Evolutionary conservation across 305 asterid genomes (phyloP), one percentile per base, ranked within the genome.

Genomic region (Fraxinus platypoda): DNA sequence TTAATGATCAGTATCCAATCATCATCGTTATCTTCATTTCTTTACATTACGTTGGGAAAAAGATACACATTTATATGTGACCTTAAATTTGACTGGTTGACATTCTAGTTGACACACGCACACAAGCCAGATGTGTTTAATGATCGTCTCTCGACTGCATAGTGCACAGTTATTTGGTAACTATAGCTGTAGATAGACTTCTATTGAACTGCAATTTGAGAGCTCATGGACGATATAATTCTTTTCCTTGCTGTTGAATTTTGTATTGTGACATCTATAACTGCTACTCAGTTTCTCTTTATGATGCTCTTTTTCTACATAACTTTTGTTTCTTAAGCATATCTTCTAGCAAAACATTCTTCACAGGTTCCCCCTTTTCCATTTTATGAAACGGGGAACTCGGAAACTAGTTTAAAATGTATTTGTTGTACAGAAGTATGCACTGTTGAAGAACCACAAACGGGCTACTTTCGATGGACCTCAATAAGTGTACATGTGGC

Each of bases 1-100:
- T 97, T 83, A 94, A 95, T 82, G 99, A 97, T 87, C 99, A 95
- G 99, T 95, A 95, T 97, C 99, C 99, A 89, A 3, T 85, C 70
- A 19, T 21, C 73, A 9, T 59, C 74, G 8, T 52, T n/a, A 78
- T 72, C 79, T 81, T 80, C 74, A 30, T 73, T 26, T 21, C 30
- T 30, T 76, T 76, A 62, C 15, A 31, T 13, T 70, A 70, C 23
- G 3, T 57, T 30, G 15, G 23, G 21, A 31, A 12, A 15, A 70
- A 2, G 35, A 3, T 28, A 5, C 41, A 8, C 41, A 31, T 28
- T 68, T 68, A n/a, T 30, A 3, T 5, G 13, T 31, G 15, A 28
- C 75, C 9, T 26, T 12, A 30, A 28, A 70, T 70, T 30, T 70
- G 41, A 28, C 41, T 28, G 6, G 38, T 70, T 70, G 75, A 70